phyloP scores from a whole-genome alignment of 1,139 yeast species.

The Suhomyces panamericanus region DNA sequence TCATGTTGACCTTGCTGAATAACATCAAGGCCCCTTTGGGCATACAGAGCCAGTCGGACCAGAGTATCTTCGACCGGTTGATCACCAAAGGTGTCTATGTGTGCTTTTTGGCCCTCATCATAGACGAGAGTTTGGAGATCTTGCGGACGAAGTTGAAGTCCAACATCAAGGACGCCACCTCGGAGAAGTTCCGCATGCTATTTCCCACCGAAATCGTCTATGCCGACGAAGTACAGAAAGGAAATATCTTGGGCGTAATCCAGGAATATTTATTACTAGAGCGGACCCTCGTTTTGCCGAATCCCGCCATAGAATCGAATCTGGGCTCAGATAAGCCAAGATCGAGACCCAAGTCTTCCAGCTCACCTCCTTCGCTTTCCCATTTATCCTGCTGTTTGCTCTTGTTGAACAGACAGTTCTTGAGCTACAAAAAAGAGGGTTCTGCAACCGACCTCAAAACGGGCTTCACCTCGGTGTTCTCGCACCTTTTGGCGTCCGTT shows the following conservation, averaged over 20 bases:
- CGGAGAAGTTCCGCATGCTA: slow-evolving; percentile 20
- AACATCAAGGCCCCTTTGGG: slow-evolving; percentile 5
- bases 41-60: slow-evolving; percentile 14
- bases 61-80: slow-evolving; percentile 17
- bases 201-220: slow-evolving; percentile 30
- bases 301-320: not conserved
- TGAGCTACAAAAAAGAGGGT: slow-evolving; percentile 20
- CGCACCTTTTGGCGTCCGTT: slow-evolving; percentile 19
- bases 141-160: slow-evolving; percentile 20
- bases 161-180: slow-evolving; percentile 15
- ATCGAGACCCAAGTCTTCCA: not conserved
- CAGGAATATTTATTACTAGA: slow-evolving; percentile 19
- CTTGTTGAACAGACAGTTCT: slow-evolving; percentile 26
- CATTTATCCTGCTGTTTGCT: slow-evolving; percentile 26
- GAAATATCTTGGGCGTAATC: slow-evolving; percentile 18
- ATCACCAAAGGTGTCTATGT: slow-evolving; percentile 31
- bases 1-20: slow-evolving; percentile 14
- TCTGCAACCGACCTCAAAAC: slow-evolving; percentile 16
- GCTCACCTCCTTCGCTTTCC: slow-evolving; percentile 22
- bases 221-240: slow-evolving; percentile 21
- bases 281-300: not conserved
- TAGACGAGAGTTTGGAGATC: slow-evolving; percentile 34
- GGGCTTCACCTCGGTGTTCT: slow-evolving; percentile 21
- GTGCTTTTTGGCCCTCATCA: slow-evolving; percentile 32
- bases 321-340: not conserved